Percentiles rank a stretch among this genome's conserved stretches.
phyloP scores from a whole-genome alignment of 805 yeast species.

The Cyberlindnera galapagoensis region DNA sequence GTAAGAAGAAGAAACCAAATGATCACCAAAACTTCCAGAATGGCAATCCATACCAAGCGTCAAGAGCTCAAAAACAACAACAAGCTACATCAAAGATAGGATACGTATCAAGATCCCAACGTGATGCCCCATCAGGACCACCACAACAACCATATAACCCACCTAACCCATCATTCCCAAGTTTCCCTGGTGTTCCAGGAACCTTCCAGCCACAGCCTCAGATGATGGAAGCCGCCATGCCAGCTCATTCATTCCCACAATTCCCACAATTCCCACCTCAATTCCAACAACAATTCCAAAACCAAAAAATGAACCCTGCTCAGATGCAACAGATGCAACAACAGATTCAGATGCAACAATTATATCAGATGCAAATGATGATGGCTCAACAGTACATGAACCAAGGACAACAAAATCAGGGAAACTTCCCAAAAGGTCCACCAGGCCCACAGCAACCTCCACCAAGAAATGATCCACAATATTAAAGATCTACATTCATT shows the following conservation, averaged over 20 bases:
- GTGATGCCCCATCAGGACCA: no score
- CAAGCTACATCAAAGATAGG: conserved; percentile 4
- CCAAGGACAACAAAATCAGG: conserved; percentile 6
- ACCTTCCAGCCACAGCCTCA: conserved; percentile 15
- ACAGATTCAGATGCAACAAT: conserved; percentile 26
- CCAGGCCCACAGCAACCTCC: conserved; percentile 3
- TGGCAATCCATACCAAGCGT: not conserved
- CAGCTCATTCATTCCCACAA: conserved; percentile 3
- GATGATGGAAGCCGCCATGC: no score
- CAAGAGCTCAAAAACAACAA: conserved; percentile 2
- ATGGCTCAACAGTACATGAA: conserved; percentile 22
- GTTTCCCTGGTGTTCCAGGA: conserved; percentile 6
- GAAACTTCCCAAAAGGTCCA: not conserved
- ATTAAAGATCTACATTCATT: conserved; percentile 1
- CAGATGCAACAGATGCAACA: conserved; percentile 20
- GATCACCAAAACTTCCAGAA: conserved; percentile 2
- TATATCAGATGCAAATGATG: conserved; percentile 24
- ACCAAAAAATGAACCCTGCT: conserved; percentile 12
- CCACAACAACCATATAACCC: conserved; percentile 6
- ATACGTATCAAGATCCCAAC: conserved; percentile 22
- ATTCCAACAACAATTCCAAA: no score
- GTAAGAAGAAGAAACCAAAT: conserved; percentile 3
- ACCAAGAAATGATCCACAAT: not conserved
- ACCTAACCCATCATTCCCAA: conserved; percentile 6
- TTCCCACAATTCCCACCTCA: conserved; percentile 17